phyloP scores from a whole-genome alignment of 2,329 filamentous ascomycete species.

The Colletotrichum neosansevieriae region DNA sequence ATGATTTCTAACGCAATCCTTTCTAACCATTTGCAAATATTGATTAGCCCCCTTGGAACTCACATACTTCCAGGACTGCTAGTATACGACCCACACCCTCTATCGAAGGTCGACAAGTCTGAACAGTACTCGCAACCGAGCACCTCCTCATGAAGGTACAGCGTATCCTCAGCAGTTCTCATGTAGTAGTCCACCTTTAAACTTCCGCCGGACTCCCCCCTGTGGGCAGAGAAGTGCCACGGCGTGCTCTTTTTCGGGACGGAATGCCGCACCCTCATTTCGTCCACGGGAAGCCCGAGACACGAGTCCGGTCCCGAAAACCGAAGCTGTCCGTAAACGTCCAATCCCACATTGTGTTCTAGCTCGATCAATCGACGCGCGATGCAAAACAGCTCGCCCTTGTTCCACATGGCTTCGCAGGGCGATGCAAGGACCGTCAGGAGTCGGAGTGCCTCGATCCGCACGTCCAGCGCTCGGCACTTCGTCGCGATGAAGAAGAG shows the following conservation, averaged over 20 bases:
- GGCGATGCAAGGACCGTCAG: conserved; percentile 40
- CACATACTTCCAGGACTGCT: conserved; percentile 14
- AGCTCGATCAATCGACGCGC: conserved; percentile 30
- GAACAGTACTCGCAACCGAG: neutral
- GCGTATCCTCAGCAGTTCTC: neutral
- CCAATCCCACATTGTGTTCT: conserved; percentile 23
- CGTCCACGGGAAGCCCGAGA: neutral
- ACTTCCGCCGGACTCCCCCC: rapidly evolving
- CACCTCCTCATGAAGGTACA: conserved; percentile 1
- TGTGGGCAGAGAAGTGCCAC: neutral
- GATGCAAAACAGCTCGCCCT: conserved; percentile 5
- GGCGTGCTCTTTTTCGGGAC: neutral
- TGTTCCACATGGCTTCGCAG: conserved; percentile 1
- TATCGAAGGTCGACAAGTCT: neutral
- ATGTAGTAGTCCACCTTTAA: conserved; percentile 5
- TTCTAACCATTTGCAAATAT: neutral
- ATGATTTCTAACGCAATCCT: neutral
- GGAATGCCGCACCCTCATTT: conserved; percentile 9
- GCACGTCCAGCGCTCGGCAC: conserved; percentile 48
- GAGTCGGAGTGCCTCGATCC: conserved; percentile 53
- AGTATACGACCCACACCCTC: neutral
- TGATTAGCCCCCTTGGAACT: neutral
- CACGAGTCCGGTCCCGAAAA: neutral
- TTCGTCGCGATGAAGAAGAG: conserved; percentile 10
- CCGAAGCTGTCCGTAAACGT: neutral